A percentile compares a stretch with the other conserved stretches of the same genome.
Conservation (phyloP, 83 land plant genomes). For the Thuja plicata region DNA sequence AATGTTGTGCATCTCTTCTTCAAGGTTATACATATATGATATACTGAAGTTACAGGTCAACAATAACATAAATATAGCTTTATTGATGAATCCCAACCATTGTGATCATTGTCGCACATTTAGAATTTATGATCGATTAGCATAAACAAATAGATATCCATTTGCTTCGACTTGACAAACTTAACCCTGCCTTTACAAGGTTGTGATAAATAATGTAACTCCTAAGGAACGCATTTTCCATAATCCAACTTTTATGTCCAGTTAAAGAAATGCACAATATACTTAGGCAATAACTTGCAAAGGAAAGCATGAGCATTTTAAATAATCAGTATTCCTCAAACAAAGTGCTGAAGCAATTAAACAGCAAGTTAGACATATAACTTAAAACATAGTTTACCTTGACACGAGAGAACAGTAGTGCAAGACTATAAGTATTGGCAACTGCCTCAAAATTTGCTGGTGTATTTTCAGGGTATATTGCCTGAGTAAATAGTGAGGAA, state of each 20-base stretch:
- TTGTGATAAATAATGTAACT: neutral
- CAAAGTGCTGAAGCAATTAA: neutral
- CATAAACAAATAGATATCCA: neutral
- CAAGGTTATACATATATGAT: no score
- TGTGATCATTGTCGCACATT: neutral
- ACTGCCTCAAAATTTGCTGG: constrained; percentile 81
- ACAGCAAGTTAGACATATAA: neutral
- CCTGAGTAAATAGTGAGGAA: constrained; percentile 68
- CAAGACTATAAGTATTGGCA: constrained; percentile 70
- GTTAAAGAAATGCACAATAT: neutral
- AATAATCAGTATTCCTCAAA: neutral
- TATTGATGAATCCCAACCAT: neutral
- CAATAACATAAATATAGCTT: neutral
- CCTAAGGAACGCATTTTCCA: neutral
- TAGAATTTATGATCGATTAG: neutral
- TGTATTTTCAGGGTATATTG: constrained; percentile 49
- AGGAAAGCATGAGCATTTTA: neutral
- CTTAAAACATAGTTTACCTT: constrained; percentile 44
- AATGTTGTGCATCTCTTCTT: no score
- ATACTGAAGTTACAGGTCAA: neutral
- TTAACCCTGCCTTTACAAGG: neutral
- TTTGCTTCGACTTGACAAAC: neutral
- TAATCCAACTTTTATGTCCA: neutral
- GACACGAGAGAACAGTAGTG: constrained; percentile 59
- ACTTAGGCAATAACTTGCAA: neutral